Conservation (phyloP, 495 filamentous ascomycete species). For the Collariella sp. region DNA sequence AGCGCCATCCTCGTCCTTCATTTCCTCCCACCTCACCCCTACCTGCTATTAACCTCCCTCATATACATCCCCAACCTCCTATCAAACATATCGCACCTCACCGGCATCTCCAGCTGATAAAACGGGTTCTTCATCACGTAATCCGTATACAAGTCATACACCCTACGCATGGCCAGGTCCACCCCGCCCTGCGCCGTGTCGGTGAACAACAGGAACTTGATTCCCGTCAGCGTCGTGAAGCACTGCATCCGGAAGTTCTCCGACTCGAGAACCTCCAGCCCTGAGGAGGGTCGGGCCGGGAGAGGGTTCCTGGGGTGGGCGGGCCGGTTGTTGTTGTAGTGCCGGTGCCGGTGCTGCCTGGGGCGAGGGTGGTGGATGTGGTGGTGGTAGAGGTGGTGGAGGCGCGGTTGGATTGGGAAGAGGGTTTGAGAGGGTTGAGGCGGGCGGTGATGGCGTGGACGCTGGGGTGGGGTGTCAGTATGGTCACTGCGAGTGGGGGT, state of each 20-base stretch:
- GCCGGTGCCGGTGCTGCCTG: conserved; percentile 40
- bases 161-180: conserved; percentile 66
- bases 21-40: conserved; percentile 5
- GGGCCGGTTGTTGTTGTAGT: conserved; percentile 9
- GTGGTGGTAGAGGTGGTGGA: conserved; percentile 34
- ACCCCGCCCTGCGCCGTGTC: conserved; percentile 85
- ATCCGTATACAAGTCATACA: conserved; percentile 94
- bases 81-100: conserved; percentile 91
- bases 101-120: conserved; percentile 95
- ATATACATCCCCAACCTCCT: conserved; percentile 68
- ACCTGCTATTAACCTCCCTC: conserved; percentile 48
- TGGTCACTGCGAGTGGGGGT: conserved; percentile 4
- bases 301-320: conserved; percentile 23
- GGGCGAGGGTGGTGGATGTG: not conserved
- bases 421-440: conserved; percentile 52
- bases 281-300: conserved; percentile 52
- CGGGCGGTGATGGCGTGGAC: conserved; percentile 88
- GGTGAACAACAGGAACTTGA: conserved; percentile 92
- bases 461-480: conserved; percentile 29
- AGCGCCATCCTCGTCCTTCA: not conserved
- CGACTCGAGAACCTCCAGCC: conserved; percentile 84
- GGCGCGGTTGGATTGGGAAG: conserved; percentile 20
- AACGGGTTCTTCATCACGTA: conserved; percentile 99
- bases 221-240: conserved; percentile 88
- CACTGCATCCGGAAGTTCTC: conserved; percentile 89